Conservation (phyloP, 1,284 basidiomycete genomes). For the Microstroma glucosiphilum region DNA sequence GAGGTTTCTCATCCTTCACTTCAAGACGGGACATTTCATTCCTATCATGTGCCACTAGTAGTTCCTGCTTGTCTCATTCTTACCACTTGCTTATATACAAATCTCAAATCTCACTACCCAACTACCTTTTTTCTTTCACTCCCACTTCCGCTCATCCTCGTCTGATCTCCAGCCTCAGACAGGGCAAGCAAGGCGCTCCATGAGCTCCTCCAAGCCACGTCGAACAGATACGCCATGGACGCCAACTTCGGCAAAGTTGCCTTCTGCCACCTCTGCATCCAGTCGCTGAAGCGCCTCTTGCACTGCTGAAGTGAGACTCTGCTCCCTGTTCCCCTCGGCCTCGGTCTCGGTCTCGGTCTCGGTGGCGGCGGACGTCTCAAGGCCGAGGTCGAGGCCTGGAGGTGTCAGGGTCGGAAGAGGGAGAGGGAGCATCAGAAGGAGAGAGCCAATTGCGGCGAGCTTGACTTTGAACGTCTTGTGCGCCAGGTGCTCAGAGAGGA, state of each 20-base stretch:
- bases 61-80: no score
- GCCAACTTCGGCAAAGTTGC: background rate
- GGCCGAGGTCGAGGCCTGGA: background rate
- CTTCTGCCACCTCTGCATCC: background rate
- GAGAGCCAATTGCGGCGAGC: background rate
- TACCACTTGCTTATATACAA: no score
- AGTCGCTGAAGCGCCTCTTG: background rate
- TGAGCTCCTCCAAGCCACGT: background rate
- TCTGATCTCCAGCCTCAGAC: background rate
- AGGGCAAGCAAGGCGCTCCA: background rate
- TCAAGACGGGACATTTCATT: no score
- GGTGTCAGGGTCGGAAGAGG: no score
- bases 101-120: no score
- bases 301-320: background rate
- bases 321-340: background rate
- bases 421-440: background rate
- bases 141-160: no score
- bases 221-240: background rate
- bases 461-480: conserved; percentile 1
- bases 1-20: no score
- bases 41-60: no score
- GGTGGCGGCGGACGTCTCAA: background rate
- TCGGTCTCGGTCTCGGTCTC: background rate
- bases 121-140: no score
- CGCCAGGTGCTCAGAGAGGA: background rate